Evolutionary conservation across 2,329 filamentous ascomycete species (phyloP).

Genomic region (Coniochaeta sp.): DNA sequence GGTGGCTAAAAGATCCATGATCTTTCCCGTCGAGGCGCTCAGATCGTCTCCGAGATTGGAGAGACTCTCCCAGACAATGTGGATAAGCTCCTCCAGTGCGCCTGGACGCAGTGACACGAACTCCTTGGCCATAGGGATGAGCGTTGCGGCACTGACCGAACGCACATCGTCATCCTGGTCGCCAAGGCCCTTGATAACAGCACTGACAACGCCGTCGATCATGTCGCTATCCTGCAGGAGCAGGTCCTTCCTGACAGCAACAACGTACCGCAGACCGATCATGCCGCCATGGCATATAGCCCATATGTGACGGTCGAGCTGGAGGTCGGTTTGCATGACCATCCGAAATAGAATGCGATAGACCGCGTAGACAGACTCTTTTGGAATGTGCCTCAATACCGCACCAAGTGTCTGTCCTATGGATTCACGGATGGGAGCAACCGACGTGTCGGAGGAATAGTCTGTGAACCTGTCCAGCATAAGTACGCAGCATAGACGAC

Average conservation of each 20-base stretch:
- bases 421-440: conserved; percentile 91
- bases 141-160: conserved; percentile 91
- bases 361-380: conserved; percentile 72
- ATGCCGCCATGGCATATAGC: conserved; percentile 96
- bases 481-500: conserved; percentile 86
- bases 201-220: conserved; percentile 85
- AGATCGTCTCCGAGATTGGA: conserved; percentile 96
- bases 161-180: conserved; percentile 94
- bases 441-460: conserved; percentile 94
- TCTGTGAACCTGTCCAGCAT: conserved; percentile 98
- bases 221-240: conserved; percentile 76
- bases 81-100: conserved; percentile 74
- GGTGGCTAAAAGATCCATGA: conserved; percentile 96
- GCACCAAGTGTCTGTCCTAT: conserved; percentile 91
- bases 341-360: conserved; percentile 81
- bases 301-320: conserved; percentile 71
- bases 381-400: conserved; percentile 74
- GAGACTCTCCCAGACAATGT: conserved; percentile 95
- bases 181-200: conserved; percentile 89
- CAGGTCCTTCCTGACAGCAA: conserved; percentile 89
- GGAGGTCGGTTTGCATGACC: conserved; percentile 82
- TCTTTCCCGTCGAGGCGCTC: conserved; percentile 92
- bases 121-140: conserved; percentile 93
- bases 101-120: conserved; percentile 79
- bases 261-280: conserved; percentile 91